Evolutionary conservation across 139 green algal genomes (phyloP), one percentile per base, ranked within the genome.

Genomic region (Chloropicon primus): DNA sequence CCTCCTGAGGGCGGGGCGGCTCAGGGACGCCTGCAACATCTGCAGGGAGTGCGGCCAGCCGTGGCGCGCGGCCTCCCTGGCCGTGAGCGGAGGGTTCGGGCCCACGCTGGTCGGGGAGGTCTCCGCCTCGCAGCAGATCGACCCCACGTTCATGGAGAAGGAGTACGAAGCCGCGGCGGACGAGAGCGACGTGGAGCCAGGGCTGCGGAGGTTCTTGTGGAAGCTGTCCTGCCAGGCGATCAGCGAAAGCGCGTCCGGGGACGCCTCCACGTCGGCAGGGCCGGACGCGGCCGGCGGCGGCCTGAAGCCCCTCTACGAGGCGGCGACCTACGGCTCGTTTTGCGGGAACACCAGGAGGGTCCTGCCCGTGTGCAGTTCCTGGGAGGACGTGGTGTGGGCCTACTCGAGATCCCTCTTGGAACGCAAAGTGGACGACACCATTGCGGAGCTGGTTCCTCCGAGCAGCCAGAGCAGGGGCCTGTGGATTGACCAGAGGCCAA

Each of bases 311-410:
- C 22, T 72, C 72, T 74, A 85, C 27, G 90, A 95, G 83, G 85
- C 87, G 0, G 91, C 90, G 0, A 28, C 92, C 29, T 94, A 90
- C 71, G 91, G 76, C 2, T 81, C 85, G 21, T 75, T 94, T 71
- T 79, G 82, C 27, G 76, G 85, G 41, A 77, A 88, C 79, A 54
- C 92, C 41, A 53, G 71, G 0, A 28, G 74, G 26, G 54, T 88
- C 71, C 81, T 92, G 54, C 84, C 90, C 21, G 90, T 84, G 0
- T 94, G 89, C 78, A 1, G 22, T 72, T 82, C 29, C 72, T 95
- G 91, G 89, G 89, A 94, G 79, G 90, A 95, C 80, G 78, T 78
- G 22, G 77, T 80, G 5, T 95, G 90, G 90, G 85, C 81, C 1
- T 83, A 90, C 77, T 89, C 87, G 80, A 80, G 86, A 22, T 87